These are phyloP conservation scores for Cryptococcus sp. DNA, from an alignment of 1,284 basidiomycete genomes.

Conservation along the genomic window DNA sequence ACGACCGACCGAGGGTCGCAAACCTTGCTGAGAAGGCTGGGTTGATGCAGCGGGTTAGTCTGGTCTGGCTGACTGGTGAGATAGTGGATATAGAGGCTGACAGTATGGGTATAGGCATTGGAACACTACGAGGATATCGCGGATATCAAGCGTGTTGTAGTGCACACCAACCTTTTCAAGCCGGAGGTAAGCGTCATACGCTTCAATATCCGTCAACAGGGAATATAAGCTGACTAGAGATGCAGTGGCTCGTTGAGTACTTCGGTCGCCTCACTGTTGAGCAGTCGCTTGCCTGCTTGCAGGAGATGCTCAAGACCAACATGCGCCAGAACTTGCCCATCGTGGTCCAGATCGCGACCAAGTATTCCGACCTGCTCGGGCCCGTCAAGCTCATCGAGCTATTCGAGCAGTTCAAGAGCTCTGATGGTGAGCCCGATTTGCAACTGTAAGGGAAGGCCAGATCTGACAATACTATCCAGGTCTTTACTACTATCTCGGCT, in stretches of 20 bases:
- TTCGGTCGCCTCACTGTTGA: slow-evolving; percentile 98
- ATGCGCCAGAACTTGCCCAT: slow-evolving; percentile 97
- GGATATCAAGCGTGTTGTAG: slow-evolving; percentile 97
- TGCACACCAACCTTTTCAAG: slow-evolving; percentile 84
- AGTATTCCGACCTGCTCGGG: slow-evolving; percentile 97
- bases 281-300: slow-evolving; percentile 92
- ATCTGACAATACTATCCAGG: slow-evolving; percentile 52
- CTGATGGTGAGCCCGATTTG: slow-evolving; percentile 62
- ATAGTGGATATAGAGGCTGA: slow-evolving; percentile 8
- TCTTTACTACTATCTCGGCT: slow-evolving; percentile 96
- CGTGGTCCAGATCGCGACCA: slow-evolving; percentile 97
- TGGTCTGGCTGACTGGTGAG: too few species aligned
- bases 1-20: slow-evolving; percentile 93
- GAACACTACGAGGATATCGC: slow-evolving; percentile 97
- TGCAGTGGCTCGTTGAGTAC: slow-evolving; percentile 92
- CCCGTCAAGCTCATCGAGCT: slow-evolving; percentile 97
- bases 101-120: slow-evolving; percentile 62
- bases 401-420: slow-evolving; percentile 98
- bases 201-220: too few species aligned
- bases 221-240: slow-evolving; percentile 1
- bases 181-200: slow-evolving; percentile 61
- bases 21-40: slow-evolving; percentile 99
- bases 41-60: slow-evolving; percentile 76
- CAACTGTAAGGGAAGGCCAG: too few species aligned
- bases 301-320: slow-evolving; percentile 96